A percentile compares a stretch with the other conserved stretches of the same genome.
Conservation (phyloP, 805 yeast species). For the Clavispora phyllophila region DNA sequence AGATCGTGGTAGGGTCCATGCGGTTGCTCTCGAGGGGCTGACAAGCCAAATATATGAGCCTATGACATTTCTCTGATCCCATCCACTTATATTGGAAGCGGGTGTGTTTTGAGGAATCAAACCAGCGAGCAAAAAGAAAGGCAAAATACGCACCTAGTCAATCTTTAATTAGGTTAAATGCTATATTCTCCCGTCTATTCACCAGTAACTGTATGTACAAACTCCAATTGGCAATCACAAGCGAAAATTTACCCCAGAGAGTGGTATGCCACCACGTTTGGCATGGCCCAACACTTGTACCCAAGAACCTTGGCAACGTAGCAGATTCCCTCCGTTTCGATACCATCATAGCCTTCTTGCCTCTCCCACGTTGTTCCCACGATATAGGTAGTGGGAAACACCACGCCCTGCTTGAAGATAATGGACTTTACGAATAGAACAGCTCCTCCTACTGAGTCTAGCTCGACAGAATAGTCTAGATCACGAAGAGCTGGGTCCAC, state of each 20-base stretch:
- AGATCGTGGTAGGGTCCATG: conserved; percentile 21
- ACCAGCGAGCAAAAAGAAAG: no score
- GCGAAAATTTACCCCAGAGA: background rate
- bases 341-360: conserved; percentile 48
- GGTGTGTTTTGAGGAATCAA: no score
- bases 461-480: conserved; percentile 15
- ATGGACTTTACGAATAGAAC: conserved; percentile 40
- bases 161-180: no score
- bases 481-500: background rate
- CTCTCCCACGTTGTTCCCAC: conserved; percentile 46
- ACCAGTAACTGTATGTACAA: no score
- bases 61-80: conserved; percentile 8
- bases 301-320: conserved; percentile 42
- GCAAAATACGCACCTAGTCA: no score
- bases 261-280: conserved; percentile 42
- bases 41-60: background rate
- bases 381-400: conserved; percentile 41
- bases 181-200: no score
- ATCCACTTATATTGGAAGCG: no score
- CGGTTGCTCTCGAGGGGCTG: conserved; percentile 25
- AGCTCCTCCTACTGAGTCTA: conserved; percentile 53
- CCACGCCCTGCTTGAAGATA: conserved; percentile 41
- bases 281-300: conserved; percentile 46
- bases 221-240: no score
- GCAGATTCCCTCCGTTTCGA: conserved; percentile 51